Evolutionary conservation across 257 asterid species (phyloP).

Genomic region (Salvia miltiorrhiza): DNA sequence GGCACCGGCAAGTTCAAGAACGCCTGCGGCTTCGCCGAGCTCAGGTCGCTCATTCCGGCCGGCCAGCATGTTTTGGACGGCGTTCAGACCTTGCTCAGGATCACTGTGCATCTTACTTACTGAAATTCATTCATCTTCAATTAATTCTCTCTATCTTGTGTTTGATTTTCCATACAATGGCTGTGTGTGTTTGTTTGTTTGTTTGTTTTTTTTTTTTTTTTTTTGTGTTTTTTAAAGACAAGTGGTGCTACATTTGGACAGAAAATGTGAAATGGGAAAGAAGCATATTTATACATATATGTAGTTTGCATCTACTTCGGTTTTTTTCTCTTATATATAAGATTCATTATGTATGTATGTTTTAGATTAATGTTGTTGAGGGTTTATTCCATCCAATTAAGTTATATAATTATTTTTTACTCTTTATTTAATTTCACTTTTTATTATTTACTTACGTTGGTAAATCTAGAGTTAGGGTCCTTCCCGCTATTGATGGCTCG

Average conservation of each 20-base stretch:
- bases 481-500: too few species aligned
- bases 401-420: too few species aligned
- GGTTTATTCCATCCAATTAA: too few species aligned
- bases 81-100: conserved; percentile 43
- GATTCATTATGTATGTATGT: too few species aligned
- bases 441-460: too few species aligned
- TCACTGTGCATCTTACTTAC: conserved; percentile 40
- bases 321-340: too few species aligned
- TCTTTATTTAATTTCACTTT: too few species aligned
- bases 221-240: neutral
- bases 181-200: neutral
- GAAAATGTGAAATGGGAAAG: too few species aligned
- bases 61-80: conserved; percentile 46
- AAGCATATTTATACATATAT: too few species aligned
- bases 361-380: too few species aligned
- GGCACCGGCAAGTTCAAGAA: conserved; percentile 66
- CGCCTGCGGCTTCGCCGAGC: conserved; percentile 72
- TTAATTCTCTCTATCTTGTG: neutral
- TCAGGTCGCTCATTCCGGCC: conserved; percentile 42
- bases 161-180: neutral
- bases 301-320: too few species aligned
- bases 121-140: neutral
- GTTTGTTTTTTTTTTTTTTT: neutral
- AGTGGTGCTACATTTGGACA: neutral
- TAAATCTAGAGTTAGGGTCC: too few species aligned